Percentiles rank a stretch among this genome's conserved stretches.
Conservation (phyloP, 163 green algal species). For the Chlamydomonas reinhardtii region DNA sequence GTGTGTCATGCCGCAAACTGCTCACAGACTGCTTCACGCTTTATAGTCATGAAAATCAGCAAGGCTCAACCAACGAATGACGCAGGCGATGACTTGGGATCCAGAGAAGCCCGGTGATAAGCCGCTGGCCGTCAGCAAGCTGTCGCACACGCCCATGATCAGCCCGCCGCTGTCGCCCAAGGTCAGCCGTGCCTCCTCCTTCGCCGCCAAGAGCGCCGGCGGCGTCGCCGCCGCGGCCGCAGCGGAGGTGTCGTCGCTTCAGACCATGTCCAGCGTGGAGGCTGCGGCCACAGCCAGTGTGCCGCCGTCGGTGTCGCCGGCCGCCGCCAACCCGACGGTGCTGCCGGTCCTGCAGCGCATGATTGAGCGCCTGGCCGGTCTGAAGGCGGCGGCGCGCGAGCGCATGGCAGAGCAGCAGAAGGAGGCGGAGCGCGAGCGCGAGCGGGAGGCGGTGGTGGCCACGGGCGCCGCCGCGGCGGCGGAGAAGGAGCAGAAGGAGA, state of each 20-base stretch:
- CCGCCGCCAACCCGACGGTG: background rate
- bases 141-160: constrained; percentile 52
- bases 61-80: too few relatives aligned
- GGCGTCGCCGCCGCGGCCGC: background rate
- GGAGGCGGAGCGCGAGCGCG: background rate
- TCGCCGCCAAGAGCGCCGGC: background rate
- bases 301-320: background rate
- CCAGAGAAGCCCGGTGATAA: constrained; percentile 47
- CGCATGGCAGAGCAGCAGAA: background rate
- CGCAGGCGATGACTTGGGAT: constrained; percentile 56
- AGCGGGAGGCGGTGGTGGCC: background rate
- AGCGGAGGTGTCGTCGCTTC: background rate
- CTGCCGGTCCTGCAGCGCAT: constrained; percentile 35
- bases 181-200: constrained; percentile 36
- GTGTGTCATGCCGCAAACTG: too few relatives aligned
- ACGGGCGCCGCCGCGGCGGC: background rate
- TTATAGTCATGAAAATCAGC: too few relatives aligned
- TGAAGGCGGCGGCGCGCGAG: constrained; percentile 30
- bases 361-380: constrained; percentile 18
- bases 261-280: background rate
- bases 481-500: background rate
- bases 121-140: constrained; percentile 32
- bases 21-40: too few relatives aligned
- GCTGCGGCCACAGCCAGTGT: background rate
- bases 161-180: constrained; percentile 52